Evolutionary conservation across 2,329 filamentous ascomycete species (phyloP), one percentile per base, ranked within the genome.

Genomic region (Rhinocladiella mackenziei): DNA sequence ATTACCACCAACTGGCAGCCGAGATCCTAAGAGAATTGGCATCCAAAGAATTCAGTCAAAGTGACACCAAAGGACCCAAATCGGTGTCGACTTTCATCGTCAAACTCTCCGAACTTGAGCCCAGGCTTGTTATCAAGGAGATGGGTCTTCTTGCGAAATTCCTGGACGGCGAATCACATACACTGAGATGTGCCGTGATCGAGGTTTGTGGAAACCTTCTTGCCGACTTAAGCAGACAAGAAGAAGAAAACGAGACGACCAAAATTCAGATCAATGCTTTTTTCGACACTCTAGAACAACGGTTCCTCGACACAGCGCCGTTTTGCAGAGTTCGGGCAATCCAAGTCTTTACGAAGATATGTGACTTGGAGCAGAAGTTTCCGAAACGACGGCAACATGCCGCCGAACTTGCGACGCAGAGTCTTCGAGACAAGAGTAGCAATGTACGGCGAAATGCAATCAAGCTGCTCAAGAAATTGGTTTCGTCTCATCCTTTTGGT

Each of bases 201-300:
- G 92, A 98, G 64, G 89, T 98, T 5, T 97, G 89, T 63, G 94
- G 92, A 39, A 97, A 98, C 65, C 80, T 98, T 68, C 86, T 98
- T 59, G 78, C 80, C 11, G 86, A 96, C 66, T 77, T 98, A 31
- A 95, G 85, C 66, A 91, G 85, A 60, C 84, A 94, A 58, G 88
- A 94, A 60, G 91, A 97, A 63, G 80, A 87, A 39, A 86, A 83
- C 58, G 91, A 97, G 57, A 92, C 92, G 62, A 84, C 91, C 71
- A 94, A 95, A 65, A 88, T 85, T 0, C 92, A 98, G 63, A 84
- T 98, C 49, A 92, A 94, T 56, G 89, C 89, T 14, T 98, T 97
- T 63, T 97, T 97, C 59, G 91, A 97, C 58, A 89, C 97, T 0
- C 73, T 98, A 2, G 89, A 98, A 62, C 91, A 97, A 67, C 82